phyloP scores from a whole-genome alignment of 345 rosid genomes.

The Hypericum perforatum region DNA sequence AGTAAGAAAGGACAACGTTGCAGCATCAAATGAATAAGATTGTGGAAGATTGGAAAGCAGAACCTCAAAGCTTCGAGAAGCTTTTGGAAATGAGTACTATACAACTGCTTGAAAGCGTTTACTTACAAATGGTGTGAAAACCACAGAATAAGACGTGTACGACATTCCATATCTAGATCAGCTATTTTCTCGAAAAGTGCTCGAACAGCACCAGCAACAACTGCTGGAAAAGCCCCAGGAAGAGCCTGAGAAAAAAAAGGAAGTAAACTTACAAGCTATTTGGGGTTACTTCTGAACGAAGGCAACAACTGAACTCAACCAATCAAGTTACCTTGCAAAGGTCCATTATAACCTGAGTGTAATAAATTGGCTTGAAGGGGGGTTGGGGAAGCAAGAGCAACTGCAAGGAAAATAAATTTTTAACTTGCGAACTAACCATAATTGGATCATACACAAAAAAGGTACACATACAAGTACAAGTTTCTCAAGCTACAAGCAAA shows the following conservation, averaged over 20 bases:
- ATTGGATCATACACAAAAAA: too few species aligned
- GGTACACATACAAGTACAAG: too few species aligned
- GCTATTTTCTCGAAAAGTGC: conserved; percentile 90
- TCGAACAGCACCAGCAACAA: conserved; percentile 97
- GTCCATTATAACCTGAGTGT: conserved; percentile 90
- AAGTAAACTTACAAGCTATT: background rate
- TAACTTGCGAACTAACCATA: background rate
- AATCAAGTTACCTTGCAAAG: conserved; percentile 81
- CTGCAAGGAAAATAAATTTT: conserved; percentile 38
- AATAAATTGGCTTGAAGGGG: conserved; percentile 89
- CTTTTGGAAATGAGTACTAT: too few species aligned
- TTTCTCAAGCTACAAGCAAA: too few species aligned
- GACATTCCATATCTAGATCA: conserved; percentile 91
- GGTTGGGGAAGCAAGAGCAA: conserved; percentile 85
- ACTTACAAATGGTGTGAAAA: conserved; percentile 98
- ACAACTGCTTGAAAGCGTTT: background rate
- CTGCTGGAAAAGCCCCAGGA: conserved; percentile 99
- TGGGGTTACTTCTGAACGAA: background rate
- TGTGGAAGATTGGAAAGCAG: too few species aligned
- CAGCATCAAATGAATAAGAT: too few species aligned
- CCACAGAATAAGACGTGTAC: conserved; percentile 90
- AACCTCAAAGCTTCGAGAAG: too few species aligned
- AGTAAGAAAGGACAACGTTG: too few species aligned
- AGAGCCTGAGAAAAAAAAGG: conserved; percentile 60
- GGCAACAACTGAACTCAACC: background rate